Evolutionary conservation across 2,329 filamentous ascomycete species (phyloP).

Genomic region (Cucurbitaria berberidis): DNA sequence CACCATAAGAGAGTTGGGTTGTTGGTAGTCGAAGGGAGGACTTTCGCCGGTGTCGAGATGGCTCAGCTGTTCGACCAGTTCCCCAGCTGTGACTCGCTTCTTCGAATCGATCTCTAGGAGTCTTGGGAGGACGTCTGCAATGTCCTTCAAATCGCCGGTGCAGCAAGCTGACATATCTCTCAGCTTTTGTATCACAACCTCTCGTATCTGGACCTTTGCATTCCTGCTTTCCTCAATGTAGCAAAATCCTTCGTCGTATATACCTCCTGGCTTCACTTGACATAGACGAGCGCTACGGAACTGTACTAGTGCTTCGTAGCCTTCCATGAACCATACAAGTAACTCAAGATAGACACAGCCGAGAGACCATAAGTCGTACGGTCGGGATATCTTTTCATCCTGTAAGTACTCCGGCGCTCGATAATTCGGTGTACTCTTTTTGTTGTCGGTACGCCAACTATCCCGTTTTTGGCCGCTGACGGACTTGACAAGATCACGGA

Average conservation of each 20-base stretch:
- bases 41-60: background rate
- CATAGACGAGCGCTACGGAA: background rate
- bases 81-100: background rate
- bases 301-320: background rate
- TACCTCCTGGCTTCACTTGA: background rate
- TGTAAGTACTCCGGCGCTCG: slow-evolving; percentile 7
- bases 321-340: slow-evolving; percentile 27
- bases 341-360: slow-evolving; percentile 33
- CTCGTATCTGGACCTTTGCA: background rate
- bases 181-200: background rate
- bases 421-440: slow-evolving; percentile 8
- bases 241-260: slow-evolving; percentile 1
- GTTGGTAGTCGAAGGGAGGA: background rate
- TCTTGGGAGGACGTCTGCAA: slow-evolving; percentile 1
- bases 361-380: slow-evolving; percentile 50
- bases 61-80: background rate
- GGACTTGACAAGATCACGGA: background rate
- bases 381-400: slow-evolving; percentile 9
- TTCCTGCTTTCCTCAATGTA: background rate
- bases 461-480: background rate
- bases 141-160: background rate
- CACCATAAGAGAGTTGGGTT: background rate
- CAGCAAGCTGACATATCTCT: background rate
- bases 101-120: slow-evolving; percentile 1
- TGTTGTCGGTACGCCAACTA: background rate